Conservation (phyloP, 306 rosid genomes). For the Cicer pinnatifidum region DNA sequence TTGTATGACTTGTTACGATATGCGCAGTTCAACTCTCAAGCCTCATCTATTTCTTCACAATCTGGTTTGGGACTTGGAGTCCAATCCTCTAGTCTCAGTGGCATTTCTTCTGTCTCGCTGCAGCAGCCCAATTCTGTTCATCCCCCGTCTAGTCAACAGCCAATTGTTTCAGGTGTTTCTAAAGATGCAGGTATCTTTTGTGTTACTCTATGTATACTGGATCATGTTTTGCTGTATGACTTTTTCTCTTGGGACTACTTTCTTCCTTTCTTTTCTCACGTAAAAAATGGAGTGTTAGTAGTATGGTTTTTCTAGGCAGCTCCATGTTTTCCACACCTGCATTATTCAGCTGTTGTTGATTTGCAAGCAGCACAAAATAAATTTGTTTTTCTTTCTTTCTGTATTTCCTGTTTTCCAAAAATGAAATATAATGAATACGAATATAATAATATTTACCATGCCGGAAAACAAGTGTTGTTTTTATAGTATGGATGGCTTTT, state of each 20-base stretch:
- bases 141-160: conserved; percentile 74
- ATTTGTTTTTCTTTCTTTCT: background rate
- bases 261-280: conserved; percentile 27
- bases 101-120: conserved; percentile 63
- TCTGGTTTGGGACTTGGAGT: conserved; percentile 79
- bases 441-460: conserved; percentile 8
- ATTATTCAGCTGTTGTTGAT: conserved; percentile 19
- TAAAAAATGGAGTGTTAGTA: conserved; percentile 22
- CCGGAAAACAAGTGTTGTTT: conserved; percentile 32
- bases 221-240: conserved; percentile 11
- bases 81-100: conserved; percentile 71
- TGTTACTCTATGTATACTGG: conserved; percentile 10
- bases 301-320: conserved; percentile 19
- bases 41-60: conserved; percentile 72
- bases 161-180: conserved; percentile 59
- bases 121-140: conserved; percentile 80
- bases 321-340: background rate
- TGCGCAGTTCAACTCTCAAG: conserved; percentile 85
- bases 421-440: background rate
- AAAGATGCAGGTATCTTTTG: conserved; percentile 66
- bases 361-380: conserved; percentile 9
- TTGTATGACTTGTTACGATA: conserved; percentile 41
- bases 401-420: conserved; percentile 7
- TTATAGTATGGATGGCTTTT: conserved; percentile 1
- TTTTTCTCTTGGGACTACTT: conserved; percentile 18